Base-by-base conservation (phyloP, 345 rosid genomes). In the Angophora floribunda region DNA sequence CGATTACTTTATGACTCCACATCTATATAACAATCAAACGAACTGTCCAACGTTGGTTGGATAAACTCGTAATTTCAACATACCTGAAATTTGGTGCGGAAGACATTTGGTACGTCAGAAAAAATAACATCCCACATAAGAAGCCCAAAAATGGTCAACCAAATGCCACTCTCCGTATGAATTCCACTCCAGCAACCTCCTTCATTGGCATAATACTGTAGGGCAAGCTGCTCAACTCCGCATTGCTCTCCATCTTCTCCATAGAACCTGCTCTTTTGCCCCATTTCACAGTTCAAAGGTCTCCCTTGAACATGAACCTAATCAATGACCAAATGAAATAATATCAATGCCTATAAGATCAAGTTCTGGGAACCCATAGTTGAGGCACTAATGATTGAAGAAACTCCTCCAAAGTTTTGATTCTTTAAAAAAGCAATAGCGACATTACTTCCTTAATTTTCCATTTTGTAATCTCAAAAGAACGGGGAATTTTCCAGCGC, bases 201-300 rank as follows among this genome's bases (percentile, higher is more conserved):
- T 94, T 94, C 96, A 51, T 93, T 94, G 89, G 94, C 95, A 93
- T 96, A 97, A 91, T 95, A 94, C 89, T 96, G 97, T 93, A 97
- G 92, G 67, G 98, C 98, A 32, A 97, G 99, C 95, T 96, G 95
- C 92, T 97, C 99, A 5, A 96, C 99, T 90, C 98, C 99, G 88
- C 98, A 96, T 86, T 95, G 98, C 87, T 95, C 96, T 51, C 97
- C 98, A 80, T 96, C 98, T 89, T 96, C 96, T 87, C 98, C 99
- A 91, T 95, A 94, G 90, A 96, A 97, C 91, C 96, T 92, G 93
- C 93, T 97, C 90, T 95, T 96, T 91, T 89, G 89, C 70, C 98
- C 99, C 84, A 91, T 85, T 93, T 96, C 97, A 92, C 95, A 88
- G 89, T 96, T 96, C 95, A 97, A 57, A 87, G 99, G 98, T 88